These are phyloP conservation scores for Santalum album DNA, from an alignment of 164 flowering plant genomes.

Conservation along the genomic window DNA sequence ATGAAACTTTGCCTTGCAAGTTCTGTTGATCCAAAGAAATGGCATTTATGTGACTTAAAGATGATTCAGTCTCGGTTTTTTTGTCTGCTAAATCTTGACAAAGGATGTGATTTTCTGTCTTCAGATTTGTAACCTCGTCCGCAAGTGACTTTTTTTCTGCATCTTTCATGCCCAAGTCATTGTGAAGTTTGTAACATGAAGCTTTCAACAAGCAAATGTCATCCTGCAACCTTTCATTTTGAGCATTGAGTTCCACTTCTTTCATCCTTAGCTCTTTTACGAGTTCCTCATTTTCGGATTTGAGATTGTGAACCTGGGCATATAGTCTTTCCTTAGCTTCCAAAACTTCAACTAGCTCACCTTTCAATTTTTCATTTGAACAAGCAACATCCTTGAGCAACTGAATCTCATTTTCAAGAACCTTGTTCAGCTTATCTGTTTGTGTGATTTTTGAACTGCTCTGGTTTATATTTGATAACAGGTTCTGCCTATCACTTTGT, in stretches of 20 bases:
- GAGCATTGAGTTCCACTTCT: constrained; percentile 30
- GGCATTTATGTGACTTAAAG: constrained; percentile 11
- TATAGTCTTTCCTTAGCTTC: constrained; percentile 23
- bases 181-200: constrained; percentile 21
- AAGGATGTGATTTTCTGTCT: constrained; percentile 26
- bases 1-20: constrained; percentile 30
- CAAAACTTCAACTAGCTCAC: constrained; percentile 25
- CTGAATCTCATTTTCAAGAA: constrained; percentile 22
- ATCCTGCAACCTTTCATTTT: constrained; percentile 26
- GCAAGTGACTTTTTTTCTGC: constrained; percentile 31
- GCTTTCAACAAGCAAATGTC: constrained; percentile 22
- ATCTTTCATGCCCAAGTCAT: constrained; percentile 29
- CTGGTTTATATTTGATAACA: constrained; percentile 20
- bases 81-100: constrained; percentile 36
- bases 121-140: constrained; percentile 25
- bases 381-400: constrained; percentile 26
- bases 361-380: constrained; percentile 24
- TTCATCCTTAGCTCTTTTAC: constrained; percentile 22
- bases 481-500: constrained; percentile 16
- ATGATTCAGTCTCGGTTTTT: constrained; percentile 31
- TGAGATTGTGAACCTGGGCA: constrained; percentile 22
- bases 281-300: constrained; percentile 21
- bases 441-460: constrained; percentile 17
- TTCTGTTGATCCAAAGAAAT: constrained; percentile 24
- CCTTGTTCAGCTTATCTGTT: constrained; percentile 21